Conservation (phyloP, 805 yeast genomes). For the Candida quercuum region DNA sequence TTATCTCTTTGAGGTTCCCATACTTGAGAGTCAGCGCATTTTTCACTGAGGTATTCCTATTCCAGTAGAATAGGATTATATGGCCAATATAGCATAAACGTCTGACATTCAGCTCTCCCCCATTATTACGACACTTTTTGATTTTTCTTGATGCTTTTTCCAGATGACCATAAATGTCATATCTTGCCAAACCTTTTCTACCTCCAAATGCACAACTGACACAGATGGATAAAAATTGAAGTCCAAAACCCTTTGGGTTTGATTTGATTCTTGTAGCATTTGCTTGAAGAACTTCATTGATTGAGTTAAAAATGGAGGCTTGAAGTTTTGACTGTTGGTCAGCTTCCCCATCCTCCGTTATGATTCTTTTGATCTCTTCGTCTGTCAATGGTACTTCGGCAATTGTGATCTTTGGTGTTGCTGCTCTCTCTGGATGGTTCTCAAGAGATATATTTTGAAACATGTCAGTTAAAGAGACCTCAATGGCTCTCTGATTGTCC, state of each 20-base stretch:
- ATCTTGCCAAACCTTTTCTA: constrained; percentile 2
- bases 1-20: constrained; percentile 4
- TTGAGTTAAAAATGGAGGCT: background rate
- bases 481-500: no score
- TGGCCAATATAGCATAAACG: constrained; percentile 8
- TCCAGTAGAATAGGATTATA: constrained; percentile 6
- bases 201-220: constrained; percentile 14
- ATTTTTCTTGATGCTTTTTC: no score
- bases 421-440: no score
- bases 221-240: constrained; percentile 8
- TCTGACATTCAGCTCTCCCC: constrained; percentile 1
- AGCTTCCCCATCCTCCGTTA: no score
- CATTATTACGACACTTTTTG: background rate
- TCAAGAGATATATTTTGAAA: no score
- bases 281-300: background rate
- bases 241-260: constrained; percentile 6
- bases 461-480: no score
- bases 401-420: no score
- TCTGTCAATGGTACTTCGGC: no score
- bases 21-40: constrained; percentile 1
- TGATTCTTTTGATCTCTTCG: no score
- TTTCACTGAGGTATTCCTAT: background rate
- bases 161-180: no score
- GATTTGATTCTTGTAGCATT: background rate
- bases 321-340: no score